Conservation (phyloP, 495 filamentous ascomycete genomes). For the Glonium stellatum region DNA sequence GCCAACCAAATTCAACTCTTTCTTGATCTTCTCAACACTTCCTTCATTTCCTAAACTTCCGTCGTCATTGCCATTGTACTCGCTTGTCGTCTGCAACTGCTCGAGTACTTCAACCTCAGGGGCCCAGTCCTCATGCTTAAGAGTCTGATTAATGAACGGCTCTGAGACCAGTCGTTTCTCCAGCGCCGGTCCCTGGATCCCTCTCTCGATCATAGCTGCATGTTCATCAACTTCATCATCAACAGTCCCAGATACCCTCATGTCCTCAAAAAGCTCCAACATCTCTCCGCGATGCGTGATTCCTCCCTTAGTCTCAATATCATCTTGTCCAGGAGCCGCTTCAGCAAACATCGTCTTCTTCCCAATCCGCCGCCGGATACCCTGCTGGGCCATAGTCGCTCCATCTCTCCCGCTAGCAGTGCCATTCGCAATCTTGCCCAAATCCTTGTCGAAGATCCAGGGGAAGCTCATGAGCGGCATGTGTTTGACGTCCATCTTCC, state of each 20-base stretch:
- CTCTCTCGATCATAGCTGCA: slow-evolving; percentile 4
- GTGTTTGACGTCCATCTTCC: slow-evolving; percentile 36
- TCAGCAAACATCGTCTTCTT: background rate
- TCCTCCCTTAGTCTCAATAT: slow-evolving; percentile 23
- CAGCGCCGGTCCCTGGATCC: background rate
- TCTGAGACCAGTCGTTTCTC: background rate
- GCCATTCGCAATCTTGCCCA: slow-evolving; percentile 61
- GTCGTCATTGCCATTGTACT: background rate
- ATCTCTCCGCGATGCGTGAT: slow-evolving; percentile 37
- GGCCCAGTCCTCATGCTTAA: background rate
- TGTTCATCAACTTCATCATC: background rate
- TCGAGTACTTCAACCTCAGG: background rate
- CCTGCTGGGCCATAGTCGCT: background rate
- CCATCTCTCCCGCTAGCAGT: background rate
- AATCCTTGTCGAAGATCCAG: slow-evolving; percentile 72
- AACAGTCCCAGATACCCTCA: background rate
- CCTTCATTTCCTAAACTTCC: background rate
- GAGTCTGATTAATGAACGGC: background rate
- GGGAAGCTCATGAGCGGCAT: slow-evolving; percentile 90
- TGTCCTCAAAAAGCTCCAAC: slow-evolving; percentile 34
- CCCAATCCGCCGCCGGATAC: background rate
- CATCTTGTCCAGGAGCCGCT: background rate
- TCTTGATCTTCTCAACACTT: background rate
- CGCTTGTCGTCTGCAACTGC: background rate
- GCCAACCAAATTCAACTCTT: background rate